These are phyloP conservation scores for Didymella glomerata DNA, from an alignment of 2,329 filamentous ascomycete genomes.

Conservation along the genomic window DNA sequence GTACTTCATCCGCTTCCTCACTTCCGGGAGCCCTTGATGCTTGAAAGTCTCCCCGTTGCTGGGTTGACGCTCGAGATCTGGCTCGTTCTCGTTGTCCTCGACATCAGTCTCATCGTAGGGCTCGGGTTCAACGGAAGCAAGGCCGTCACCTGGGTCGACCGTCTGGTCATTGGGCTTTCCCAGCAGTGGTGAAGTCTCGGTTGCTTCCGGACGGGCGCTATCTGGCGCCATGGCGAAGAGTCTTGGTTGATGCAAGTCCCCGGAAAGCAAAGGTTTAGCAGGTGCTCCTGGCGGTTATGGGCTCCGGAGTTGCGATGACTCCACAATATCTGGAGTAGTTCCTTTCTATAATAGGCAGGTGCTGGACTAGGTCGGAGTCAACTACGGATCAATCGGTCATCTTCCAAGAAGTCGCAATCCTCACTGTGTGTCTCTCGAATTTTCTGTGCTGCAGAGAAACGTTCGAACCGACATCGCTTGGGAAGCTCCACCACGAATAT, in stretches of 20 bases:
- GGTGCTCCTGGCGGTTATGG: neutral
- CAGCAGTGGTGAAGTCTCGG: constrained; percentile 59
- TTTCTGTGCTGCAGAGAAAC: neutral
- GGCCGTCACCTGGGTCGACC: constrained; percentile 37
- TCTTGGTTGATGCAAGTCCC: neutral
- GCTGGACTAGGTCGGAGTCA: neutral
- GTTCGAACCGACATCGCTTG: constrained; percentile 12
- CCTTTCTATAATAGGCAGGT: constrained; percentile 10
- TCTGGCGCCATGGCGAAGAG: constrained; percentile 7
- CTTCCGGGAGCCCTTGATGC: constrained; percentile 58
- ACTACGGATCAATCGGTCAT: neutral
- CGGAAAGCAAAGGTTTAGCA: neutral
- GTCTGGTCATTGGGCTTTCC: constrained; percentile 28
- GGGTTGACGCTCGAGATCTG: constrained; percentile 48
- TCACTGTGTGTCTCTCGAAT: neutral
- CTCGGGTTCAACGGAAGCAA: constrained; percentile 33
- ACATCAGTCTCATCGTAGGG: constrained; percentile 16
- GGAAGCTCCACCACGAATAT: neutral
- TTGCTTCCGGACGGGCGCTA: constrained; percentile 6
- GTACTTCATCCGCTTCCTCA: constrained; percentile 61
- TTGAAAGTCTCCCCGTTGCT: constrained; percentile 46
- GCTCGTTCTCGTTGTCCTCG: constrained; percentile 32
- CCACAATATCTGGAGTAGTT: constrained; percentile 3
- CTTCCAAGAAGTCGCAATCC: neutral
- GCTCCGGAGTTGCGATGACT: neutral